Evolutionary conservation across 2,329 filamentous ascomycete genomes (phyloP), one percentile per base, ranked within the genome.

Genomic region (Sarocladium oryzae): DNA sequence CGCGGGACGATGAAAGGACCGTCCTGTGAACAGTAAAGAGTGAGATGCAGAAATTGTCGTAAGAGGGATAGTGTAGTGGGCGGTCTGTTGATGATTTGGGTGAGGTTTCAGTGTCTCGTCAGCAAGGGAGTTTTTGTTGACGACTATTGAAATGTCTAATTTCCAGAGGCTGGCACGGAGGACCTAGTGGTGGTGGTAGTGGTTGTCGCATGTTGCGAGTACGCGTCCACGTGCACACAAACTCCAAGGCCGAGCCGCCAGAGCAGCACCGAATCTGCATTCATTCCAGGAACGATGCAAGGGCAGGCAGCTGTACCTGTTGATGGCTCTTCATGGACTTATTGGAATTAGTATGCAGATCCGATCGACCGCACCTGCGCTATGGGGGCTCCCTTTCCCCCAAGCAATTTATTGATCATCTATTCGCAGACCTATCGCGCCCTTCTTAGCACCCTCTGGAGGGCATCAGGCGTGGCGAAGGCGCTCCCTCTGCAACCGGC

Each of bases 81-180:
- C 28, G 43, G 28, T 13, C 11, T 32, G 24, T 35, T 48, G 28
- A 32, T 23, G 26, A 21, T 33, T 21, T 3, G 28, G 26, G 20
- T 11, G 5, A 23, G 26, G 43, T 48, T 20, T 35, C 26, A 35
- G 11, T 32, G 41, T 28, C 23, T 46, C 28, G 43, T 48, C 43
- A 35, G 18, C 26, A 23, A 48, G 26, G 41, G 43, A 48, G 43
- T 33, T 48, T 21, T 30, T 30, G 40, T 26, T 43, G 23, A 11
- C 40, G 40, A 43, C 40, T 43, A 43, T 43, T 43, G 40, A 20
- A 3, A 11, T 43, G 40, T 43, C 15, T 28, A 43, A 43, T 43
- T 43, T 43, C 40, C 40, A 26, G 21, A 23, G 26, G 8, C 21
- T 43, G 5, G n/a, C n/a, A n/a, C n/a, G n/a, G n/a, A n/a, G n/a